phyloP scores from a whole-genome alignment of 768 basidiomycete genomes.

The Mycena metata region DNA sequence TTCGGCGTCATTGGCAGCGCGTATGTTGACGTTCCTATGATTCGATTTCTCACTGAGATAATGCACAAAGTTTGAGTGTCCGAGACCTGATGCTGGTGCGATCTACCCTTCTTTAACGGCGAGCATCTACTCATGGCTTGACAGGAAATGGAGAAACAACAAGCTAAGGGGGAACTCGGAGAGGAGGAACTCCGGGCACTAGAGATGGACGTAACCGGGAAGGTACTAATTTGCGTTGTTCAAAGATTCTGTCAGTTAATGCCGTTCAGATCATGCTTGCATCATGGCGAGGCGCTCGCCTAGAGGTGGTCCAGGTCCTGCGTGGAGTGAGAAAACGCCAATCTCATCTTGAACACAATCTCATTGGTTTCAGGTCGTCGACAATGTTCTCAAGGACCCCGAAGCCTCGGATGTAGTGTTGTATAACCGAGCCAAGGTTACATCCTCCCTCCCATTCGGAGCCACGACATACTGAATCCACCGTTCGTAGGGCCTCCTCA shows the following conservation, averaged over 20 bases:
- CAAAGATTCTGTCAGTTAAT: background rate
- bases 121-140: constrained; percentile 8
- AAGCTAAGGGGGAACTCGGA: constrained; percentile 87
- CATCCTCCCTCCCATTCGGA: constrained; percentile 56
- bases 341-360: constrained; percentile 13
- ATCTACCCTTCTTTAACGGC: constrained; percentile 25
- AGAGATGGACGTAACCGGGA: constrained; percentile 94
- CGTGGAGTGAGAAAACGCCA: constrained; percentile 62
- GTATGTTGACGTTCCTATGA: constrained; percentile 58
- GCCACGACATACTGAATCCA: constrained; percentile 19
- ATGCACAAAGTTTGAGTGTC: constrained; percentile 69
- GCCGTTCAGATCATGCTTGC: constrained; percentile 85
- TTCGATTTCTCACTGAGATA: constrained; percentile 20
- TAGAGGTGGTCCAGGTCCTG: constrained; percentile 93
- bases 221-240: constrained; percentile 57
- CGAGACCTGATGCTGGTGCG: constrained; percentile 77
- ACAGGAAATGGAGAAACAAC: constrained; percentile 91
- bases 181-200: constrained; percentile 90
- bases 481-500: constrained; percentile 77
- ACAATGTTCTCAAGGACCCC: constrained; percentile 87
- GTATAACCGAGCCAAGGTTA: constrained; percentile 90
- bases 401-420: constrained; percentile 78
- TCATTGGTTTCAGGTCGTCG: constrained; percentile 68
- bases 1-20: constrained; percentile 98
- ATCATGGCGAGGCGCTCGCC: constrained; percentile 96